Base-by-base conservation (phyloP, 2,329 filamentous ascomycete genomes). In the Calycina herbarum region DNA sequence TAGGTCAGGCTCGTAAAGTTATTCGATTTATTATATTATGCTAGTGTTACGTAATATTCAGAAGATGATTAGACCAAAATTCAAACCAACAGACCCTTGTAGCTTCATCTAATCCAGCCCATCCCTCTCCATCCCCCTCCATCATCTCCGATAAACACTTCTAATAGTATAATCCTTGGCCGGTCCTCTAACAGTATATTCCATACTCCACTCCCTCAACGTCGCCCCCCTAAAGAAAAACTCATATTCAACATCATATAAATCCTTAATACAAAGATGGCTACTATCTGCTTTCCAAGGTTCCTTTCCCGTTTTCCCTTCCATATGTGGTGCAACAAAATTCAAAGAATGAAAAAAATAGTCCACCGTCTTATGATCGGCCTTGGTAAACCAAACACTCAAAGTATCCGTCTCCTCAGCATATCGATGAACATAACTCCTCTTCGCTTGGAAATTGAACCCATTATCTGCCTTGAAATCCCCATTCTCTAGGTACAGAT, bases 291-390 rank as follows among this genome's bases (percentile, higher is more conserved):
- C 90, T 54, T 79, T 77, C 86, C 89, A 91, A 10, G 63, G 65
- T 68, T 17, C 74, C 66, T 2, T 58, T 20, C 24, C 62, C 24
- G 58, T n/a, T n/a, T 15, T 59, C 24, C 27, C 24, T 20, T 48
- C 17, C 29, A 13, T 17, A 6, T 71, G 80, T 78, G 8, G 79
- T 69, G 27, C 79, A 66, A 70, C 29, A 29, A 93, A 91, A 65
- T 89, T 83, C n/a, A 93, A 79, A 68, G 88, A 84, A 72, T 93
- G 90, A 76, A 94, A 94, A 24, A 93, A 79, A 68, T 93, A 90
- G 73, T 93, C 90, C 0, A 88, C 87, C 15, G 82, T 82, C 63
- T 80, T 80, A 17, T 81, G 77, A 69, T 91, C 87, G 0, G 84
- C 81, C 68, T 87, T 86, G 48, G 86, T 86, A 71, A 93, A 93